A percentile compares a stretch with the other conserved stretches of the same genome.
Conservation (phyloP, 495 filamentous ascomycete genomes). For the Halenospora varia region DNA sequence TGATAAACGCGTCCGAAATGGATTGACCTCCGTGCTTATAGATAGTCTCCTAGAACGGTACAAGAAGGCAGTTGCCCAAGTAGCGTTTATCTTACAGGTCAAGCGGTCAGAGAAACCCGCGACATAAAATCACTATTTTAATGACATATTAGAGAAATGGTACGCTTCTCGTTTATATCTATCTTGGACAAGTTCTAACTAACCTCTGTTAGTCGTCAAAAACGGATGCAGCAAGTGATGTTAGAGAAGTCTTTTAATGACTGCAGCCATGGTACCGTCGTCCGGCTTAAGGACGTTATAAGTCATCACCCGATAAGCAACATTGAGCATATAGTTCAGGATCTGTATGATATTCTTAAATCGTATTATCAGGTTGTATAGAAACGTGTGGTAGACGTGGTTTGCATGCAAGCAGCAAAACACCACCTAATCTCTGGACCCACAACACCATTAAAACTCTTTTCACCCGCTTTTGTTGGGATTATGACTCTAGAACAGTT, state of each 20-base stretch:
- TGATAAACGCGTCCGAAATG: background rate
- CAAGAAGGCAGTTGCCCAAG: slow-evolving; percentile 30
- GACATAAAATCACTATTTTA: slow-evolving; percentile 47
- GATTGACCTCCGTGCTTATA: slow-evolving; percentile 25
- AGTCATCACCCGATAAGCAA: slow-evolving; percentile 3
- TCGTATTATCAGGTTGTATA: slow-evolving; percentile 40
- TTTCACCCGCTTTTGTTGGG: slow-evolving; percentile 23
- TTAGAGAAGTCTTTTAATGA: background rate
- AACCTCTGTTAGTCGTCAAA: background rate
- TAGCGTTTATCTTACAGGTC: slow-evolving; percentile 35
- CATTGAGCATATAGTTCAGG: slow-evolving; percentile 28
- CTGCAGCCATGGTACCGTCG: background rate
- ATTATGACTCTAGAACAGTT: slow-evolving; percentile 34
- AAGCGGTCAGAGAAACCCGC: slow-evolving; percentile 35
- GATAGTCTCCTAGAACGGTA: slow-evolving; percentile 35
- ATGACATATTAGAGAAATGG: slow-evolving; percentile 32
- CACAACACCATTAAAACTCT: slow-evolving; percentile 21
- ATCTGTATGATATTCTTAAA: slow-evolving; percentile 36
- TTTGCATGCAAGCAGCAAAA: slow-evolving; percentile 37
- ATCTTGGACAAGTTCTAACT: background rate
- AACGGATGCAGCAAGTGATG: slow-evolving; percentile 22
- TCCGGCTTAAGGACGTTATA: background rate
- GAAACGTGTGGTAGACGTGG: slow-evolving; percentile 39
- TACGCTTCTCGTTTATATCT: background rate
- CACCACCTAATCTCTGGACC: slow-evolving; percentile 26